Evolutionary conservation across 78 protist genomes (phyloP).

Genomic region (Dictyostelium discoideum): DNA sequence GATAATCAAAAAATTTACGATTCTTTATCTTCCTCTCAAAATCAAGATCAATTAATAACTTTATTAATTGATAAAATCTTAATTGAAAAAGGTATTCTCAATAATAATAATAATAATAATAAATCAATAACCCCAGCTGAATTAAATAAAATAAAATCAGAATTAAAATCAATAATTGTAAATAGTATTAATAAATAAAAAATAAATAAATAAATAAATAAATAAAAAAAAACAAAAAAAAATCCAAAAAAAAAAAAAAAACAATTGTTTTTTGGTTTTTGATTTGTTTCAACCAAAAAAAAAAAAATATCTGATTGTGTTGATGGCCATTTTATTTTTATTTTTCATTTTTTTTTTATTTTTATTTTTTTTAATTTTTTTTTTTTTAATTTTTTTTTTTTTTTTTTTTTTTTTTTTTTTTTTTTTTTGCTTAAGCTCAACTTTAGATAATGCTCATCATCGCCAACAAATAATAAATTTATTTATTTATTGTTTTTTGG

Average conservation of each 20-base stretch:
- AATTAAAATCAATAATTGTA: slow-evolving; percentile 1
- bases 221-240: too few species aligned
- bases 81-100: neutral
- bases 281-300: too few species aligned
- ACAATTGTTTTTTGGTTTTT: too few species aligned
- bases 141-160: neutral
- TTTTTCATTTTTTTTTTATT: too few species aligned
- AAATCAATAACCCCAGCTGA: neutral
- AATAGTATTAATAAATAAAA: neutral
- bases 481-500: too few species aligned
- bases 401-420: too few species aligned
- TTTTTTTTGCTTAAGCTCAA: neutral
- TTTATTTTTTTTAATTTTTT: too few species aligned
- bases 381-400: too few species aligned
- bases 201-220: neutral
- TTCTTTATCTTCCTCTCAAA: neutral
- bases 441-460: neutral
- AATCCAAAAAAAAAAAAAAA: too few species aligned
- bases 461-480: neutral
- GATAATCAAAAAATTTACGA: neutral
- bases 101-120: too few species aligned
- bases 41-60: neutral
- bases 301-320: too few species aligned
- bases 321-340: too few species aligned
- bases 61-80: neutral